Conservation (phyloP, 805 yeast species). For the Saccharomycopsis capsularis region DNA sequence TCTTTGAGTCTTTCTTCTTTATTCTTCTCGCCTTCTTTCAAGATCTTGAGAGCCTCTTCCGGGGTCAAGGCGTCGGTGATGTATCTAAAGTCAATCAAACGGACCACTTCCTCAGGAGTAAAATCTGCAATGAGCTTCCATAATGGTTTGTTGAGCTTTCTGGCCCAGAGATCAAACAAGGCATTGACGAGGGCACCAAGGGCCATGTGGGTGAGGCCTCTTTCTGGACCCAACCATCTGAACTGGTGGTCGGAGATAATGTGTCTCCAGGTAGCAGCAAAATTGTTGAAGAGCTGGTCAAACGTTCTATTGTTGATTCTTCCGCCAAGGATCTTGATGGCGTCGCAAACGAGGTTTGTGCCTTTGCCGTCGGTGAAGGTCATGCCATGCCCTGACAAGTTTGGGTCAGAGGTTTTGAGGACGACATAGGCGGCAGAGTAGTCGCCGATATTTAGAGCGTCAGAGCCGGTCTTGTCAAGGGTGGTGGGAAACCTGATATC, state of each 20-base stretch:
- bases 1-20: constrained; percentile 30
- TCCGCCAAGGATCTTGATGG: constrained; percentile 34
- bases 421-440: constrained; percentile 36
- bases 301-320: constrained; percentile 31
- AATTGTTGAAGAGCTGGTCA: constrained; percentile 30
- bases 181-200: constrained; percentile 37
- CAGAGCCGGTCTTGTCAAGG: constrained; percentile 35
- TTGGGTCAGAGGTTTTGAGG: constrained; percentile 27
- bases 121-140: constrained; percentile 38
- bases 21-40: constrained; percentile 28
- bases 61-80: constrained; percentile 39
- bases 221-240: constrained; percentile 42
- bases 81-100: constrained; percentile 36
- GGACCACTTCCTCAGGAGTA: constrained; percentile 36
- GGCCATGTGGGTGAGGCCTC: constrained; percentile 37
- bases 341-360: constrained; percentile 31
- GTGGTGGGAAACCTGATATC: constrained; percentile 37
- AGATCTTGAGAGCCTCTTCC: constrained; percentile 33
- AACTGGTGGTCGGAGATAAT: constrained; percentile 35
- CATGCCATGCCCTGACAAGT: constrained; percentile 35
- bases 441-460: constrained; percentile 38
- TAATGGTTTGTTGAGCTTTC: constrained; percentile 32
- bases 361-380: constrained; percentile 38
- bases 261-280: constrained; percentile 36
- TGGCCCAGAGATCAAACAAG: constrained; percentile 40